Percentiles rank a stretch among this genome's conserved stretches.
Evolutionary conservation across 192 early-diverging fungal genomes (phyloP).

Genomic region (Coemansia sp.): DNA sequence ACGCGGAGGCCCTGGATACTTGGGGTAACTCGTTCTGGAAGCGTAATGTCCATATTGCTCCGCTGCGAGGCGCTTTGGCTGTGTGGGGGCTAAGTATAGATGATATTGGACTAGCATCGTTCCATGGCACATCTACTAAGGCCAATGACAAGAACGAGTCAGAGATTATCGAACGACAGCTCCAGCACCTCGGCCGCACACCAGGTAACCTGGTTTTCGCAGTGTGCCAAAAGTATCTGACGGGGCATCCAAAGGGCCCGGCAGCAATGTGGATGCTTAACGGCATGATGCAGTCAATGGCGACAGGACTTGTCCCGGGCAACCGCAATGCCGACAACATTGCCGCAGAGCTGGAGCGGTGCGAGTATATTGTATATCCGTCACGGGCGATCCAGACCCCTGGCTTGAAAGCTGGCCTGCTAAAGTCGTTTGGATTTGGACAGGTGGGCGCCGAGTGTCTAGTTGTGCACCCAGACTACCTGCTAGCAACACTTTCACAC

Average conservation of each 20-base stretch:
- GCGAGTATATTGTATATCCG: constrained; percentile 82
- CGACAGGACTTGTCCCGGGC: constrained; percentile 85
- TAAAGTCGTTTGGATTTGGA: constrained; percentile 78
- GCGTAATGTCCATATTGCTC: constrained; percentile 70
- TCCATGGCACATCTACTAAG: constrained; percentile 94
- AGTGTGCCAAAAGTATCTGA: constrained; percentile 92
- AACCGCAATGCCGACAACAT: constrained; percentile 77
- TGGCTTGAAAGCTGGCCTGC: constrained; percentile 63
- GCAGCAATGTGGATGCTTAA: constrained; percentile 98
- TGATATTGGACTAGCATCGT: constrained; percentile 91
- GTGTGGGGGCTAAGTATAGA: constrained; percentile 87
- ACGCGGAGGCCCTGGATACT: constrained; percentile 71
- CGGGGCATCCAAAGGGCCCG: constrained; percentile 94
- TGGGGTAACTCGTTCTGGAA: constrained; percentile 87
- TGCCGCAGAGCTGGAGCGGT: constrained; percentile 63
- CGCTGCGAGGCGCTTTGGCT: constrained; percentile 85
- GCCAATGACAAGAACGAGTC: constrained; percentile 98
- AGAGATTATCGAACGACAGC: constrained; percentile 79
- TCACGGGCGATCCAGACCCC: constrained; percentile 60
- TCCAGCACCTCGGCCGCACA: constrained; percentile 83
- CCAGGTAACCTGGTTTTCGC: constrained; percentile 76
- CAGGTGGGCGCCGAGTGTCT: constrained; percentile 75
- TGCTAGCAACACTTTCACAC: constrained; percentile 47
- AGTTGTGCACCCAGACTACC: constrained; percentile 68
- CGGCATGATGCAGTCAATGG: constrained; percentile 81